These are phyloP conservation scores for Erodium trifolium DNA, from an alignment of 441 rosid species.

Conservation along the genomic window DNA sequence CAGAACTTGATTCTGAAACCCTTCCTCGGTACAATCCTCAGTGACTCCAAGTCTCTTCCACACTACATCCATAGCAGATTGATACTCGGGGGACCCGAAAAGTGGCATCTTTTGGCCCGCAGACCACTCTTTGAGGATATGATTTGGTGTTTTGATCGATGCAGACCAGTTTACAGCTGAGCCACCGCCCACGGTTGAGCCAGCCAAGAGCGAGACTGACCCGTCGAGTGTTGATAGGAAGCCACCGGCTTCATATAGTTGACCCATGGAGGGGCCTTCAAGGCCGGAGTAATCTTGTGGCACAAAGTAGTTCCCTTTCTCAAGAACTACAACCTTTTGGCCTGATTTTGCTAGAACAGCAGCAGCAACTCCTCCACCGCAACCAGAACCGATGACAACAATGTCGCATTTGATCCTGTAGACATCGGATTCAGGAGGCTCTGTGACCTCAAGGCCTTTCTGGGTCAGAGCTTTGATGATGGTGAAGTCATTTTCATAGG, in stretches of 20 bases:
- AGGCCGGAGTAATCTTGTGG: conserved; percentile 42
- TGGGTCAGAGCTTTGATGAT: conserved; percentile 40
- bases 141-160: conserved; percentile 45
- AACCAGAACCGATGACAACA: conserved; percentile 74
- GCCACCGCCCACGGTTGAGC: conserved; percentile 78
- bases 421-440: conserved; percentile 19
- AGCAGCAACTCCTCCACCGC: conserved; percentile 96
- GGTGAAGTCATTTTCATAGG: conserved; percentile 36
- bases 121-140: conserved; percentile 70
- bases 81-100: conserved; percentile 44
- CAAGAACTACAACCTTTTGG: conserved; percentile 62
- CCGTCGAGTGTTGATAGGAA: conserved; percentile 37
- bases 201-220: conserved; percentile 42
- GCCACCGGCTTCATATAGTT: conserved; percentile 49
- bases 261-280: conserved; percentile 55
- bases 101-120: conserved; percentile 36
- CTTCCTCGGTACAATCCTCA: conserved; percentile 39
- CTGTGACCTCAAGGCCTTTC: conserved; percentile 48
- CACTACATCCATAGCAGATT: conserved; percentile 58
- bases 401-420: conserved; percentile 64
- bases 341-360: conserved; percentile 68
- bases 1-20: conserved; percentile 69
- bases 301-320: conserved; percentile 72
- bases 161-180: conserved; percentile 78
- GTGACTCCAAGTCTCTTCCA: conserved; percentile 70